These are phyloP conservation scores for Penicillium arizonense DNA, from an alignment of 495 filamentous ascomycete species.

Conservation along the genomic window DNA sequence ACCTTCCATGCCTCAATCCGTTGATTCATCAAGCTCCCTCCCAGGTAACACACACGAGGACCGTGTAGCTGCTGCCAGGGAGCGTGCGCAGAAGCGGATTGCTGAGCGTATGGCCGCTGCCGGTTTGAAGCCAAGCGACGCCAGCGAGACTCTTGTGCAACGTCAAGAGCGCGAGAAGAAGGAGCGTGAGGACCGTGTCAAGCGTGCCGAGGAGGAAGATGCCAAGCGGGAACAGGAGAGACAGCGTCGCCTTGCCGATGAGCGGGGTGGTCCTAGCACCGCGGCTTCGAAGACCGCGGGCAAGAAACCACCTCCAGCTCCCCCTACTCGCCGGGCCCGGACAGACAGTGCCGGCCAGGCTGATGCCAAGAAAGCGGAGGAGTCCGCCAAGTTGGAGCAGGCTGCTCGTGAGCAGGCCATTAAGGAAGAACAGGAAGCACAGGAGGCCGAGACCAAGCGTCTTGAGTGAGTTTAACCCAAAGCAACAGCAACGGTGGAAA, in stretches of 20 bases:
- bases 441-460: constrained; percentile 68
- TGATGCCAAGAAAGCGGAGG: constrained; percentile 57
- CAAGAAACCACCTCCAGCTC: constrained; percentile 84
- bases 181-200: constrained; percentile 81
- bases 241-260: constrained; percentile 80
- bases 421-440: constrained; percentile 70
- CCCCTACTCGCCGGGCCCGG: constrained; percentile 70
- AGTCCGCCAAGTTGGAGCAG: constrained; percentile 49
- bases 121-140: constrained; percentile 72
- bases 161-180: constrained; percentile 83
- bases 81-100: constrained; percentile 96
- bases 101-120: constrained; percentile 94
- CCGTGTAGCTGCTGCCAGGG: constrained; percentile 91
- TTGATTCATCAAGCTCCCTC: constrained; percentile 39
- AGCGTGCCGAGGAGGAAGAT: constrained; percentile 93
- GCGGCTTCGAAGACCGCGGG: constrained; percentile 50
- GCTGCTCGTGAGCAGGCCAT: constrained; percentile 57
- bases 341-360: constrained; percentile 60
- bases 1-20: constrained; percentile 41
- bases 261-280: constrained; percentile 65
- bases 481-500: constrained; percentile 10
- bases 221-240: constrained; percentile 83
- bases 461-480: constrained; percentile 74
- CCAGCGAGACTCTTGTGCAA: constrained; percentile 76
- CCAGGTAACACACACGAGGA: constrained; percentile 87